Base-by-base conservation (phyloP, 208 protist species). In the Leishmania guyanensis region DNA sequence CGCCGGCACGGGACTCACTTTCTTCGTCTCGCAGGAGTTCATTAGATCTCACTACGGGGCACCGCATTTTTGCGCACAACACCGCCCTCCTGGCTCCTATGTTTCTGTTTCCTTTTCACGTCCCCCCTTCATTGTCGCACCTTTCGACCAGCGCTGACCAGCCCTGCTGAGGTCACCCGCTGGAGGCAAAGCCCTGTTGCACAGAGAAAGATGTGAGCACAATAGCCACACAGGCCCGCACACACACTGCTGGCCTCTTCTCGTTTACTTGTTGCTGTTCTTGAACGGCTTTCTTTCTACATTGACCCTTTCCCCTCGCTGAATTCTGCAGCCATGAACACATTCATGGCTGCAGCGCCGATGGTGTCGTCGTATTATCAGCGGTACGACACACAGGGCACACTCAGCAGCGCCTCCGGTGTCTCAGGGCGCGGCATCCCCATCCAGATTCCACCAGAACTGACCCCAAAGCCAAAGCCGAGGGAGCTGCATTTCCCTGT, bases 311-410 rank as follows among this genome's bases (percentile, higher is more conserved):
- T 69, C 33, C 51, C 56, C 50, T 76, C 17, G 2, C 5, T 39
- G 5, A 26, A 62, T 76, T 8, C 17, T 16, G 51, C 58, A 71
- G 33, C 16, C 10, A 85, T 85, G 82, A 82, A 81, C 65, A 17
- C 72, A 10, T 78, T 85, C 29, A 69, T 81, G 62, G 71, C 77
- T 29, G 64, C 62, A 29, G 77, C 58, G 62, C 72, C 82, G 29
- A 81, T 85, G 77, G 43, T 85, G 43, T 82, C 78, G 46, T 85
- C 81, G 36, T 81, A 79, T 56, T 79, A 78, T 62, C 73, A 66
- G 56, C 53, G n/a, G 29, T 53, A 72, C n/a, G 81, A 84, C 58
- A 14, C 70, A 22, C 81, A 75, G 0, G 72, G 29, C 29, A 1
- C 51, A 0, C 26, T 51, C 17, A 29, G 17, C 60, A 33, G 36